Evolutionary conservation across 495 filamentous ascomycete genomes (phyloP), one percentile per base, ranked within the genome.

Genomic region (Penicillium turbatum): DNA sequence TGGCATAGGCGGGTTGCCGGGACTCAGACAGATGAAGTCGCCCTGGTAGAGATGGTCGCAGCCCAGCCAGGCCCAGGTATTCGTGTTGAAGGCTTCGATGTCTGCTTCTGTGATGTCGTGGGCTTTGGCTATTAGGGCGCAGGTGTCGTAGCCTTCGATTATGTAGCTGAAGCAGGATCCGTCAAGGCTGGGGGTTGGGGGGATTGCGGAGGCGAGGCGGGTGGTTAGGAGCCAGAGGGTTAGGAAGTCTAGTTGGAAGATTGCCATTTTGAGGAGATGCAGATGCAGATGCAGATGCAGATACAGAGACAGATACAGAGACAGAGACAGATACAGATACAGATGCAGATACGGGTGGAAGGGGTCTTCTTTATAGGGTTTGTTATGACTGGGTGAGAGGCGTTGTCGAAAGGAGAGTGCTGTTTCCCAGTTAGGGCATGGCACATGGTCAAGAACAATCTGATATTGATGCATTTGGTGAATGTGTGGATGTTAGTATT

Each of bases 1-100:
- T 12, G 60, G 60, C 60, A 60, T 57, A 6, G 57, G 57, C 26
- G 54, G 54, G 1, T 39, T 30, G 0, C 47, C 47, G 1, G 13
- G 41, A 36, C 5, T 39, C 7, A 63, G n/a, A 40, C 57, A 63
- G 12, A 63, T 63, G 7, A 60, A 55, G 26, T 42, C 42, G 0
- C 60, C 60, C 26, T 60, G 57, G 21, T 49, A 27, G 6, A 60
- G 10, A 6, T 39, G 15, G 13, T 12, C 21, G 40, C 60, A 60
- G 17, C 60, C 60, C 2, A 35, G 36, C 57, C 60, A 63, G 17
- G 32, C 56, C 27, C 39, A 62, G 15, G 52, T 59, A 3, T 43
- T 11, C 2, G 5, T 24, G 21, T 58, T 55, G 36, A 27, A 65
- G 29, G 30, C 30, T 41, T 63, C 56, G 32, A 66, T 54, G 19